Evolutionary conservation across 2,329 filamentous ascomycete species (phyloP).

Genomic region (Xylaria sp.): DNA sequence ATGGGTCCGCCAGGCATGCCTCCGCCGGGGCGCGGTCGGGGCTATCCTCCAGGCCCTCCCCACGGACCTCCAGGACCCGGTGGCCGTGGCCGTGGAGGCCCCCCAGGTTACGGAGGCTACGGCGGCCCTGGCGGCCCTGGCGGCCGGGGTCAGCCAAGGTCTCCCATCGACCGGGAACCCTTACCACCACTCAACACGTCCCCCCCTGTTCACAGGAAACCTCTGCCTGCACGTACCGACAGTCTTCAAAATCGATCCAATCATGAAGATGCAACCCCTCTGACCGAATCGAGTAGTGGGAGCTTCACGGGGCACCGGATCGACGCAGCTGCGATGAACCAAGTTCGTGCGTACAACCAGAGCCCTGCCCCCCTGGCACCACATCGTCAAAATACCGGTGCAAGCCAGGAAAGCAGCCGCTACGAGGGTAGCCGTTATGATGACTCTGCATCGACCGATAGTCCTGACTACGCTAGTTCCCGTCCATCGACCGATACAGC

Average conservation of each 20-base stretch:
- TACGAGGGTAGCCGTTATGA: slow-evolving; percentile 54
- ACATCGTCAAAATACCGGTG: slow-evolving; percentile 42
- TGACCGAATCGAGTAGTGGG: slow-evolving; percentile 41
- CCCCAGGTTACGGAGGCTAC: slow-evolving; percentile 10
- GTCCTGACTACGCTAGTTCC: slow-evolving; percentile 80
- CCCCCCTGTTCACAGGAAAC: slow-evolving; percentile 54
- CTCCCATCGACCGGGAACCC: slow-evolving; percentile 25
- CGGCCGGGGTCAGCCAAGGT: slow-evolving; percentile 28
- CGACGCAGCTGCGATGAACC: slow-evolving; percentile 53
- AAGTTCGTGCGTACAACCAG: slow-evolving; percentile 42
- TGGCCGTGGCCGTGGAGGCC: not conserved
- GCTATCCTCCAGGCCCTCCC: slow-evolving; percentile 18
- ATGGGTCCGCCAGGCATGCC: slow-evolving; percentile 34
- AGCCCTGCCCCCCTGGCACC: slow-evolving; percentile 28
- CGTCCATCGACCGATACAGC: slow-evolving; percentile 55
- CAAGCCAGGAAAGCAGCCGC: slow-evolving; percentile 43
- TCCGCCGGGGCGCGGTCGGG: slow-evolving; percentile 32
- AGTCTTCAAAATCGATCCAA: slow-evolving; percentile 41
- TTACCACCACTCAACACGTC: slow-evolving; percentile 41
- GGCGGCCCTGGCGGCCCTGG: slow-evolving; percentile 28
- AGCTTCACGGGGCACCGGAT: slow-evolving; percentile 47
- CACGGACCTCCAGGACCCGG: slow-evolving; percentile 15
- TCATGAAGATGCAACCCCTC: slow-evolving; percentile 44
- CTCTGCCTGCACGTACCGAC: slow-evolving; percentile 47
- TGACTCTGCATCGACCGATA: slow-evolving; percentile 65